Base-by-base conservation (phyloP, 2,329 filamentous ascomycete genomes). In the Chaetomiaceae sp. region DNA sequence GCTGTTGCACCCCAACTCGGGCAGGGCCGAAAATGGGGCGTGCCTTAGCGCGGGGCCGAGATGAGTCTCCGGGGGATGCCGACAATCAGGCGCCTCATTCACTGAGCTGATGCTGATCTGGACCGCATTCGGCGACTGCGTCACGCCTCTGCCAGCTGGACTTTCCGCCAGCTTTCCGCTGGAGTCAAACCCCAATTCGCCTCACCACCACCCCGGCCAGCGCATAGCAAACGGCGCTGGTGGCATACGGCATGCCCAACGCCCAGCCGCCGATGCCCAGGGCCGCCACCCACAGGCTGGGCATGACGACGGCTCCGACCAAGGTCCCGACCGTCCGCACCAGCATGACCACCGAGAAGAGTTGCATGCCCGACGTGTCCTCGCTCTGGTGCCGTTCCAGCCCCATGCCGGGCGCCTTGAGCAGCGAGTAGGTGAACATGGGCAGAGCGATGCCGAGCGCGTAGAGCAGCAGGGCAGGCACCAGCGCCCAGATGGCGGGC, bases 321-420 rank as follows among this genome's bases (percentile, higher is more conserved):
- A 79, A 65, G 6, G 75, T 75, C 3, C 75, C 76, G 0, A 73
- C 64, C 0, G 75, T 76, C 63, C 76, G 75, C 2, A 76, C 68
- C 59, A 79, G 67, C 75, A 78, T 78, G 14, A 76, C 74, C n/a
- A 78, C 70, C 2, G 76, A 75, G 53, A 78, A 78, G 2, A 77
- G 65, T 27, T 74, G 73, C 4, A 67, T 68, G 25, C 75, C 71
- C 0, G 68, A 23, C 1, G 14, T 17, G 6, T 22, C 23, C 23
- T 19, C 58, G 9, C 62, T 59, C 9, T 31, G 27, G 3, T 31
- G 27, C 8, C 14, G 27, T 9, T n/a, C 64, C 67, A 56, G 3
- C 20, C 47, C 46, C 15, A 78, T 64, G 2, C 66, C 65, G 0
- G 71, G 69, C 6, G 76, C 76, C 47, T 75, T 76, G 23, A 78